A percentile compares a stretch with the other conserved stretches of the same genome.
phyloP scores from a whole-genome alignment of 208 protist species.

The Spongospora subterranea region DNA sequence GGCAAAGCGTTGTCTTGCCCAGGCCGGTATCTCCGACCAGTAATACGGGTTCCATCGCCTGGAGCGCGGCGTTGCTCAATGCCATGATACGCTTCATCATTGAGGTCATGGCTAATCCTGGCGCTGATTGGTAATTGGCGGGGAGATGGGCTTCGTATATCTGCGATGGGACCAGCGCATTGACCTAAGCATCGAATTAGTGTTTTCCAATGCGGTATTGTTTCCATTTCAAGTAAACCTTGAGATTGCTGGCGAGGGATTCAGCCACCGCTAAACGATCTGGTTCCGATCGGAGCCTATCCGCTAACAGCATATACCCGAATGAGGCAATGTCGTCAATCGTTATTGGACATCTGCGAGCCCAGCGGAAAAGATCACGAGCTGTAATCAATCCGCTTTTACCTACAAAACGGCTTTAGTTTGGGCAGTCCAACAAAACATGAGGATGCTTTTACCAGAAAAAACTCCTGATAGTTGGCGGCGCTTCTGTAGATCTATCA shows the following conservation, averaged over 20 bases:
- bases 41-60: slow-evolving; percentile 83
- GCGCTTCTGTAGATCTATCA: slow-evolving; percentile 90
- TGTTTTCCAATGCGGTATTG: too few species aligned
- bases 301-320: slow-evolving; percentile 97
- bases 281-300: slow-evolving; percentile 89
- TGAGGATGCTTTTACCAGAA: slow-evolving; percentile 75
- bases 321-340: slow-evolving; percentile 92
- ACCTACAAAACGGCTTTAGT: slow-evolving; percentile 64
- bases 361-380: slow-evolving; percentile 99
- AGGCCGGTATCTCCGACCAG: slow-evolving; percentile 95
- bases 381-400: slow-evolving; percentile 98
- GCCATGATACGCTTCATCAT: slow-evolving; percentile 66
- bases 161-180: too few species aligned
- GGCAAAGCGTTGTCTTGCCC: slow-evolving; percentile 87
- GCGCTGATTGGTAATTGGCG: too few species aligned
- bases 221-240: too few species aligned
- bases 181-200: too few species aligned
- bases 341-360: slow-evolving; percentile 84
- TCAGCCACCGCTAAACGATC: slow-evolving; percentile 89
- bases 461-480: slow-evolving; percentile 85
- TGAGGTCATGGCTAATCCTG: slow-evolving; percentile 16
- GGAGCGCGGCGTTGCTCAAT: slow-evolving; percentile 66
- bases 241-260: background rate
- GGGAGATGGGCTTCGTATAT: too few species aligned
- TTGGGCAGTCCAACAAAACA: background rate